These are phyloP conservation scores for Ogataea zsoltii DNA, from an alignment of 805 yeast species.

Conservation along the genomic window DNA sequence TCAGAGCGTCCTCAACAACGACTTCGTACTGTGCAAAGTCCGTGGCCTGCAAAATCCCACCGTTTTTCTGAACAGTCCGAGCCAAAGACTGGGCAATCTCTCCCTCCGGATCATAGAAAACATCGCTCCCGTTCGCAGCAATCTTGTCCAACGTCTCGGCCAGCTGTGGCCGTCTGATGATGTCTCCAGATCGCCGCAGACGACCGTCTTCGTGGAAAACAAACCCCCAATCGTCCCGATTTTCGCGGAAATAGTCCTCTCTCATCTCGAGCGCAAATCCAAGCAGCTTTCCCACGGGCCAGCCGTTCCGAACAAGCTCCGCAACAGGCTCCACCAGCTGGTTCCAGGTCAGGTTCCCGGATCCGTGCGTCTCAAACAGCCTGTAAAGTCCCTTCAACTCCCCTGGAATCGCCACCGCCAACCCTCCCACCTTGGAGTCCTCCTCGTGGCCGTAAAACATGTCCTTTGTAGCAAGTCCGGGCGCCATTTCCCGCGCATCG, in stretches of 20 bases:
- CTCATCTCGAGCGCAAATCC: slow-evolving; percentile 43
- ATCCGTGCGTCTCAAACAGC: slow-evolving; percentile 60
- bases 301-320: slow-evolving; percentile 64
- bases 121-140: slow-evolving; percentile 76
- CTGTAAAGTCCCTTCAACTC: slow-evolving; percentile 81
- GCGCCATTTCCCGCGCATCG: slow-evolving; percentile 91
- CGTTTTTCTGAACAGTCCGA: slow-evolving; percentile 45
- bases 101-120: slow-evolving; percentile 83
- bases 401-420: slow-evolving; percentile 91
- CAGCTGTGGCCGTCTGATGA: slow-evolving; percentile 54
- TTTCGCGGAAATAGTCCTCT: slow-evolving; percentile 32
- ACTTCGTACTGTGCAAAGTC: slow-evolving; percentile 70
- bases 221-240: slow-evolving; percentile 56
- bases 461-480: slow-evolving; percentile 55
- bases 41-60: slow-evolving; percentile 65
- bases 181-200: slow-evolving; percentile 54
- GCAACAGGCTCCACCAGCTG: slow-evolving; percentile 77
- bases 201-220: slow-evolving; percentile 40
- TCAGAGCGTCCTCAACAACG: slow-evolving; percentile 45
- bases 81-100: slow-evolving; percentile 67
- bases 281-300: slow-evolving; percentile 49
- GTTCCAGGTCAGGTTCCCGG: slow-evolving; percentile 71
- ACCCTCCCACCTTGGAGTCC: slow-evolving; percentile 72
- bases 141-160: slow-evolving; percentile 69
- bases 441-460: slow-evolving; percentile 57